These are phyloP conservation scores for Inosperma sp. DNA, from an alignment of 768 basidiomycete genomes.

Conservation along the genomic window DNA sequence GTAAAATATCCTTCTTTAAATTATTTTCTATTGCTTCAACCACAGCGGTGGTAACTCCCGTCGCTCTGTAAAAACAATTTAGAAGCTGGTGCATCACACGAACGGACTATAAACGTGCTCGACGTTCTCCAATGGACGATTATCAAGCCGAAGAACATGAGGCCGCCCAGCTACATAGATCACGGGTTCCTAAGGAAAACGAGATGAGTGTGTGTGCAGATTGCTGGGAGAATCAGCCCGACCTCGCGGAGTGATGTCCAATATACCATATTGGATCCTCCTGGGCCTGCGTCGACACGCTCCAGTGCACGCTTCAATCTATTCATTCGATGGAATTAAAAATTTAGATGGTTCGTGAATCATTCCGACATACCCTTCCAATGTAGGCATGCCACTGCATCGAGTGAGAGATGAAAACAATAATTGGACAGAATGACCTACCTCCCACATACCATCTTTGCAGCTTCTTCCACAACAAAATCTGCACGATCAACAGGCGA, in stretches of 20 bases:
- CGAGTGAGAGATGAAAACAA: background rate
- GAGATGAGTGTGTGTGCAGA: constrained; percentile 6
- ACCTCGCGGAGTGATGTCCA: constrained; percentile 98
- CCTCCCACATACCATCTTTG: constrained; percentile 78
- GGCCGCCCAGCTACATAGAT: constrained; percentile 83
- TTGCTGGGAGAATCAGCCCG: constrained; percentile 9
- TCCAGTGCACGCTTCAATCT: constrained; percentile 76
- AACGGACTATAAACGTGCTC: constrained; percentile 52
- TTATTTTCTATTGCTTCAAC: constrained; percentile 89
- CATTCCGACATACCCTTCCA: constrained; percentile 64
- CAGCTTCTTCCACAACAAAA: constrained; percentile 39
- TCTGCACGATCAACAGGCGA: constrained; percentile 25
- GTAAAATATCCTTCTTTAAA: constrained; percentile 83
- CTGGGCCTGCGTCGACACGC: constrained; percentile 74
- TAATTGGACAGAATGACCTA: constrained; percentile 24
- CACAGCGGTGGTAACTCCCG: constrained; percentile 84
- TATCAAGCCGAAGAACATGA: constrained; percentile 84
- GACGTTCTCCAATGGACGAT: constrained; percentile 89
- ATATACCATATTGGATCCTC: constrained; percentile 69
- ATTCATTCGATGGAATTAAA: constrained; percentile 2
- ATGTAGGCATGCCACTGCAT: constrained; percentile 91
- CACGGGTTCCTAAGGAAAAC: constrained; percentile 71
- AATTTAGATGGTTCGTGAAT: background rate
- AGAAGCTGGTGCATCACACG: background rate
- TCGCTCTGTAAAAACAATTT: constrained; percentile 54